Conservation (phyloP, 768 basidiomycete species). For the Suillus americanus region DNA sequence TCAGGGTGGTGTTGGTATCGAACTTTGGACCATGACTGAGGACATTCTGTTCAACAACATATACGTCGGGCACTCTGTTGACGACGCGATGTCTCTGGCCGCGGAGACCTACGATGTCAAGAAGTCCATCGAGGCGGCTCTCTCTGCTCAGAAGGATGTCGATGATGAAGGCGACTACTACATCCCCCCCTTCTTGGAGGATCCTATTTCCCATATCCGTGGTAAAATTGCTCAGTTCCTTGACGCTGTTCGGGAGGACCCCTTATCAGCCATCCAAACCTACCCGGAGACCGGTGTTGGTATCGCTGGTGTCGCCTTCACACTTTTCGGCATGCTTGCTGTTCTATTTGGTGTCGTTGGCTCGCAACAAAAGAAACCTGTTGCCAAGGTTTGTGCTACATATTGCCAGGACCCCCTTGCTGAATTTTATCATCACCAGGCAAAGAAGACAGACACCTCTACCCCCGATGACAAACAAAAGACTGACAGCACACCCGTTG, state of each 20-base stretch:
- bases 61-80: constrained; percentile 87
- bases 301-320: constrained; percentile 70
- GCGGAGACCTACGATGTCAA: constrained; percentile 90
- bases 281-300: constrained; percentile 87
- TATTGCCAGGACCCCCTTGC: not conserved
- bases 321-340: constrained; percentile 83
- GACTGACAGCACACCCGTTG: constrained; percentile 62
- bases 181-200: constrained; percentile 56
- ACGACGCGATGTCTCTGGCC: constrained; percentile 82
- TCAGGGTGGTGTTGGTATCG: constrained; percentile 92
- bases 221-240: constrained; percentile 78
- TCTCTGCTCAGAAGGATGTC: constrained; percentile 40
- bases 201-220: constrained; percentile 55
- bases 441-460: constrained; percentile 76
- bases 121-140: constrained; percentile 73
- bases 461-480: constrained; percentile 67
- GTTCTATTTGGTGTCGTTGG: constrained; percentile 79
- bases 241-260: constrained; percentile 72
- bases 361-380: constrained; percentile 66
- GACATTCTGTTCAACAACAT: constrained; percentile 93
- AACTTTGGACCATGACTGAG: constrained; percentile 99
- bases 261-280: constrained; percentile 78
- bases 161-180: constrained; percentile 48
- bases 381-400: constrained; percentile 53
- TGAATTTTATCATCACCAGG: constrained; percentile 34